Evolutionary conservation across 352 stramenopile species (phyloP).

Genomic region (Phytophthora brassicae): DNA sequence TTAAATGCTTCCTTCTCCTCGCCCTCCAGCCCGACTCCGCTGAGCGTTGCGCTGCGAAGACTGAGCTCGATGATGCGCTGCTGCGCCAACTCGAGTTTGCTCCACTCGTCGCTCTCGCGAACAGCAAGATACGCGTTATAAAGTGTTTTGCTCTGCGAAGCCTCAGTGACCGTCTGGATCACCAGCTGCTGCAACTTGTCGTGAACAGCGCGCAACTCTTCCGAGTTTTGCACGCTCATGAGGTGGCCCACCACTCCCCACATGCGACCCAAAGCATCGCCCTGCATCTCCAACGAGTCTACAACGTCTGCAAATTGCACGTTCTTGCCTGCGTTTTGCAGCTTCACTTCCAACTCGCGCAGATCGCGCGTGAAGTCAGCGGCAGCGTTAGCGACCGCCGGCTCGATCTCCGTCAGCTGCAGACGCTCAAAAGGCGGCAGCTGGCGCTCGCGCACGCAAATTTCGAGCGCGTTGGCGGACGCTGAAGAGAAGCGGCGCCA

Average conservation of each 20-base stretch:
- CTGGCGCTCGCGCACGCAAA: conserved; percentile 55
- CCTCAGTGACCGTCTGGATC: conserved; percentile 91
- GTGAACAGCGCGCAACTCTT: conserved; percentile 93
- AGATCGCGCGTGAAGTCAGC: conserved; percentile 55
- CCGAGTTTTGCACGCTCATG: conserved; percentile 96
- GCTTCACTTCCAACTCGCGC: conserved; percentile 42
- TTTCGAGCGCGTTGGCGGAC: conserved; percentile 51
- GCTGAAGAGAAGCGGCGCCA: conserved; percentile 22
- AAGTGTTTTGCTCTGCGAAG: conserved; percentile 91
- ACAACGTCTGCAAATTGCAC: conserved; percentile 89
- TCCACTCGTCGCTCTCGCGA: conserved; percentile 63
- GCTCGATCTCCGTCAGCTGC: conserved; percentile 59
- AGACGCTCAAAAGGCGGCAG: conserved; percentile 74
- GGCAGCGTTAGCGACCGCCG: conserved; percentile 55
- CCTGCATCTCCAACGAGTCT: conserved; percentile 91
- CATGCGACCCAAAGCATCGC: conserved; percentile 89
- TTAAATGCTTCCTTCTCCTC: conserved; percentile 94
- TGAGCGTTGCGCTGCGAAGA: conserved; percentile 88
- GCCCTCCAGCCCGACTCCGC: conserved; percentile 92
- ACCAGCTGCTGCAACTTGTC: conserved; percentile 93
- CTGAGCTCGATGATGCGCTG: conserved; percentile 90
- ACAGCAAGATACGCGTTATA: conserved; percentile 91
- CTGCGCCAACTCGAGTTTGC: conserved; percentile 54
- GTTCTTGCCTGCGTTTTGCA: conserved; percentile 23
- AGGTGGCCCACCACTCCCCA: conserved; percentile 97